Base-by-base conservation (phyloP, 225 moss, liverwort and hornwort species). In the Physcomitrium patens region DNA sequence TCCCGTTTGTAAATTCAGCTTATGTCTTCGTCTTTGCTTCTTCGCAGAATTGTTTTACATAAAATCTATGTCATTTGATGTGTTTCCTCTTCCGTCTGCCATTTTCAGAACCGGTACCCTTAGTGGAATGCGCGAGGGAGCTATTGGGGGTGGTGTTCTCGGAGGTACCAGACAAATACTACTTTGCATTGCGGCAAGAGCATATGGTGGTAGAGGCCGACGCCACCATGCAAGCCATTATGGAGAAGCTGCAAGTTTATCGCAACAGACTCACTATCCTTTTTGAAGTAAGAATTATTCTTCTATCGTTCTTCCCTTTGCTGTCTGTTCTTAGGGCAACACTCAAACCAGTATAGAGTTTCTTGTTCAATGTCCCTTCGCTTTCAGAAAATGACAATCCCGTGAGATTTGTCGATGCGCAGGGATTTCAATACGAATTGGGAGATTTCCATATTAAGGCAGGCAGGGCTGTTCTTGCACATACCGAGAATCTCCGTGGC, bases 151-250 rank as follows among this genome's bases (percentile, higher is more conserved):
- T 93, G 68, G 79, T 83, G 23, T 99, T 95, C 61, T 83, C 89
- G 31, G 97, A 99, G 68, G 82, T 65, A 27, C 87, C 91, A 14
- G 90, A 86, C 24, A 91, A 99, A 66, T 90, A 91, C 60, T 93
- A 83, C 54, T 93, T 95, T 49, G 86, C 93, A 28, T 69, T 95
- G 62, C 77, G 93, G 80, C 86, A 85, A 67, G 94, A 97, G 70
- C 97, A 91, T 54, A 91, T 94, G 93, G 97, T 97, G 77, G 93
- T 94, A 70, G 97, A 97, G 83, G 93, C 97, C 13, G 91, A 91
- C 63, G 88, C 93, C 12, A 92, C 80, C 69, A 96, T 93, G 91
- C 96, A 96, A 70, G 87, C 80, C 70, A 90, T 93, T 65, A 93
- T 92, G 96, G 96, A 96, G 86, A 93, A 91, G 76, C 77, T 96